phyloP scores from a whole-genome alignment of 1,284 basidiomycete genomes.

The Ceratobasidium sp. region DNA sequence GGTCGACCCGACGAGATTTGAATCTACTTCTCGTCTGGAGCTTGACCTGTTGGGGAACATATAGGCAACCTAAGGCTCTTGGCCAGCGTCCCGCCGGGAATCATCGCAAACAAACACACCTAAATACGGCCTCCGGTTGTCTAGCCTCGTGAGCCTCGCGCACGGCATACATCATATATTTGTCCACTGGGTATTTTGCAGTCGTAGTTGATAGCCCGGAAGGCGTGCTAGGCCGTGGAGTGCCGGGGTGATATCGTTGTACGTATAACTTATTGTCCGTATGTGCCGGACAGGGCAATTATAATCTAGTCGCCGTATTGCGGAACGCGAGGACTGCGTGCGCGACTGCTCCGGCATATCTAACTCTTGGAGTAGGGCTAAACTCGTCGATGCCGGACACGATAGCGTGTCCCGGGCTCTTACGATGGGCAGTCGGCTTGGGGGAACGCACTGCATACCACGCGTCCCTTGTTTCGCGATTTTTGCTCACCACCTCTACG shows the following conservation, averaged over 20 bases:
- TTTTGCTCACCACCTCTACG: background rate
- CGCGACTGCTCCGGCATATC: background rate
- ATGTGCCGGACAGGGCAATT: background rate
- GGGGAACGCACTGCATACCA: too few species aligned
- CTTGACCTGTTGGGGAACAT: background rate
- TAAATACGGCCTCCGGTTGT: slow-evolving; percentile 1
- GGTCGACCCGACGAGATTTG: background rate
- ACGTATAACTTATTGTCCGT: background rate
- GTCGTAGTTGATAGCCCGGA: background rate
- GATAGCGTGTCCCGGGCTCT: too few species aligned
- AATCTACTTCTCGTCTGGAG: background rate
- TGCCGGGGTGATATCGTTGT: background rate
- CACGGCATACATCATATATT: slow-evolving; percentile 20
- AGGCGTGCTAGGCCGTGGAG: background rate
- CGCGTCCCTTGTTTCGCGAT: too few species aligned
- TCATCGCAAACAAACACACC: slow-evolving; percentile 12
- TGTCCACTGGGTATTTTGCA: background rate
- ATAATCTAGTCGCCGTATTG: slow-evolving; percentile 3
- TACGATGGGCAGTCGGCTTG: too few species aligned
- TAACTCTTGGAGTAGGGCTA: too few species aligned
- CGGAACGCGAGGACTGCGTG: background rate
- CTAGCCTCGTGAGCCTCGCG: background rate
- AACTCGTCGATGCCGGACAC: too few species aligned
- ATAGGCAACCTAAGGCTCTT: slow-evolving; percentile 2
- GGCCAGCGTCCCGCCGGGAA: slow-evolving; percentile 8